Base-by-base conservation (phyloP, 1,284 basidiomycete species). In the Fistulinella cinereoalba region DNA sequence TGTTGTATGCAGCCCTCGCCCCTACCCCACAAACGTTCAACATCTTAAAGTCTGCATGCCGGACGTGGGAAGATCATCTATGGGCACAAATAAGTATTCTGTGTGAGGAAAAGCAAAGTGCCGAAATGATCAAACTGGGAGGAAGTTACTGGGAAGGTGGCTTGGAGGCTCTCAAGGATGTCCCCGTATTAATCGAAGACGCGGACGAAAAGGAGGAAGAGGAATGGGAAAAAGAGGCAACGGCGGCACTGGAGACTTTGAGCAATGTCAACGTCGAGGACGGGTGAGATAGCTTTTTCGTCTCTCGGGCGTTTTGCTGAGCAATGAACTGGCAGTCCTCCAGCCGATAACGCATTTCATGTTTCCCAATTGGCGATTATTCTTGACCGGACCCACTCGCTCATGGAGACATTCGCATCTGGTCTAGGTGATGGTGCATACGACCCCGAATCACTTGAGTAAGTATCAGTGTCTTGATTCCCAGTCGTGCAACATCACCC, bases 51-150 rank as follows among this genome's bases (percentile, higher is more conserved):
- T 77, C 84, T 0, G 85, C 89, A 4, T 95, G 92, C 61, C 72
- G 84, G 28, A 88, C 85, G 22, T 99, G 95, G 94, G 88, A 95
- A 63, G 96, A 99, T 61, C 83, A 93, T 55, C 75, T 98, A 0
- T 99, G 96, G 97, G 92, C 91, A 1, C 85, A 92, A 55, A 75
- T 96, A 47, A 87, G 86, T 57, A 76, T 93, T 37, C 74, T 92
- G 25, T 88, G 92, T 55, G 94, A 98, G 65, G 83, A 90, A 51
- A 83, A 84, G 48, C 76, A 88, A 56, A 82, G 79, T 32, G 72
- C 71, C 16, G 83, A 85, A 58, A 74, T 88, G 56, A 58, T 68
- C 4, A 69, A 69, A 29, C 61, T 86, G 13, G 76, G 77, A 12
- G 75, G 74, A 2, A 74, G 76, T 34, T 87, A 85, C 56, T 88